Evolutionary conservation across 1,284 basidiomycete genomes (phyloP).

Genomic region (Leccinum subrobustum): DNA sequence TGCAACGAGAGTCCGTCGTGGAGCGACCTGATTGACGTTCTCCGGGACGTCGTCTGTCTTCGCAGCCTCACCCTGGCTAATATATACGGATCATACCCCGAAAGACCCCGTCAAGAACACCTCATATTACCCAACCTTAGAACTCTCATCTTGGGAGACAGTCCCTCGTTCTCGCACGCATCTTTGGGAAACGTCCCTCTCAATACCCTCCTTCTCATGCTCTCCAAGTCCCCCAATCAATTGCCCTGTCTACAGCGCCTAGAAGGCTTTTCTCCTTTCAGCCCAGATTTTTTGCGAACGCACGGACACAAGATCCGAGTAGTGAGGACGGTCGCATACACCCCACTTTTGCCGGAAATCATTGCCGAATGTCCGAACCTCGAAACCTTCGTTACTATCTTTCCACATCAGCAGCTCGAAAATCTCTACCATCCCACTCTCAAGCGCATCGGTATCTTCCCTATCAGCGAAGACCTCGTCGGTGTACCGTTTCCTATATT

Average conservation of each 20-base stretch:
- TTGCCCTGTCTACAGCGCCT: conserved; percentile 40
- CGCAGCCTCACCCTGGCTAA: conserved; percentile 36
- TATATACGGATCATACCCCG: conserved; percentile 32
- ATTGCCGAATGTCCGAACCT: conserved; percentile 41
- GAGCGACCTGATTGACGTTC: conserved; percentile 27
- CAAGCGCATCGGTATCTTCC: conserved; percentile 35
- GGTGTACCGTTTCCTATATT: conserved; percentile 32
- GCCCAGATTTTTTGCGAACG: conserved; percentile 36
- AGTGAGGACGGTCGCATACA: conserved; percentile 37
- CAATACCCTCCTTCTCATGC: conserved; percentile 39
- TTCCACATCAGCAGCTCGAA: conserved; percentile 34
- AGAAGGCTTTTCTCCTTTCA: conserved; percentile 43
- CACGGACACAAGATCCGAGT: conserved; percentile 42
- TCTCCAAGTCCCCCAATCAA: conserved; percentile 33
- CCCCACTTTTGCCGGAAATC: conserved; percentile 34
- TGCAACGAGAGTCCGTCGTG: conserved; percentile 32
- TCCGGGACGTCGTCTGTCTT: conserved; percentile 24
- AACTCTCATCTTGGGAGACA: conserved; percentile 40
- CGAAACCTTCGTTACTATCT: conserved; percentile 37
- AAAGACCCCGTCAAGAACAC: conserved; percentile 19
- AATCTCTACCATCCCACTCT: conserved; percentile 29
- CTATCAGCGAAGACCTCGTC: conserved; percentile 31
- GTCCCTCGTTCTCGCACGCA: conserved; percentile 39
- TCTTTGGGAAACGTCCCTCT: conserved; percentile 36
- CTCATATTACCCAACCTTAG: conserved; percentile 37